Evolutionary conservation across 139 green algal species (phyloP), one percentile per base, ranked within the genome.

Genomic region (Gonium pectorale): DNA sequence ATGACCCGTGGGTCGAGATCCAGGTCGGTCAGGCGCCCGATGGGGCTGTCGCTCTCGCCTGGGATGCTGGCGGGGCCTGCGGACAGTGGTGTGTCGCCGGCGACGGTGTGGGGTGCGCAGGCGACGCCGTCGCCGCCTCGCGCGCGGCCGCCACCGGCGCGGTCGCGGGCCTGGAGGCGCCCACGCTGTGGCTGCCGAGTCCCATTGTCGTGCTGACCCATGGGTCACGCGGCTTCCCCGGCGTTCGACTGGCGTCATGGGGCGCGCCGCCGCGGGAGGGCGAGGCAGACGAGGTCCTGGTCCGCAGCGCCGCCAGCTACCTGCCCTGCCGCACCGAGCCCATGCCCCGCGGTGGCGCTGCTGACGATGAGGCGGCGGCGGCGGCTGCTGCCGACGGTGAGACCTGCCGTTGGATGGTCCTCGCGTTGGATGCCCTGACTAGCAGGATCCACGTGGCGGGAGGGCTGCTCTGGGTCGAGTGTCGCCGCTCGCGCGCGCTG

Each of bases 381-480:
- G 40, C 35, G 70, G 44, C 13, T 11, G 15, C 46, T 11, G 46
- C 13, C 46, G 46, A 54, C 46, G 46, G 15, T 35, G 46, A 49
- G n/a, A 41, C n/a, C n/a, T n/a, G n/a, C n/a, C n/a, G n/a, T n/a
- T n/a, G n/a, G n/a, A n/a, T n/a, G n/a, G n/a, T n/a, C n/a, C n/a
- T n/a, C n/a, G n/a, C n/a, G n/a, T n/a, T n/a, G n/a, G n/a, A n/a
- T n/a, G n/a, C n/a, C n/a, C n/a, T n/a, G n/a, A n/a, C n/a, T n/a
- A n/a, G n/a, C n/a, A n/a, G n/a, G n/a, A n/a, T n/a, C n/a, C n/a
- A n/a, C n/a, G n/a, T n/a, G n/a, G n/a, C n/a, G 26, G 74, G 77
- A 40, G 75, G 75, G 19, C 21, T 83, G 77, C 77, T 83, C 43
- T 44, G 73, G 77, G 21, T 83, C 4, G 77, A 83, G 77, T 74